Evolutionary conservation across 1,284 basidiomycete genomes (phyloP), one percentile per base, ranked within the genome.

Genomic region (Kalmanozyma brasiliensis): DNA sequence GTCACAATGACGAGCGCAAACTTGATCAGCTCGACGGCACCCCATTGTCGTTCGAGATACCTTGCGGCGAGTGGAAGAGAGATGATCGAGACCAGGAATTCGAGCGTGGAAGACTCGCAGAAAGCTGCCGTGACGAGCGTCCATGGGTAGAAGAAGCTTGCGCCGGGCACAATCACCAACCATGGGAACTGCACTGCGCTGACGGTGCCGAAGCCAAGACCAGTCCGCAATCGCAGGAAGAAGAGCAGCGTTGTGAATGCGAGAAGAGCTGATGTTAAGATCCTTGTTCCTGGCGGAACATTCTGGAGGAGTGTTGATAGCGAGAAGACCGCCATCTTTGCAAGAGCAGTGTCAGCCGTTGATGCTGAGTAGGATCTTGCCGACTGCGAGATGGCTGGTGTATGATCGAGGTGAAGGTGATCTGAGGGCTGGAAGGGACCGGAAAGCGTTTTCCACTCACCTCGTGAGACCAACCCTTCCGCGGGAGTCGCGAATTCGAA

Each of bases 11-110:
- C 88, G 10, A 87, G 85, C 49, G 92, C 89, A 82, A 98, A 98
- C 81, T 93, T 91, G 73, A 91, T 77, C 4, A 90, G 89, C 82
- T 98, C 95, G 20, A 89, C 78, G 20, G 89, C 86, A 32, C 95
- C 94, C 94, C 94, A 98, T 62, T 98, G 85, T 42, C 93, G 86
- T 82, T 98, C 95, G 53, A 98, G 85, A 81, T 98, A 98, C 67
- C 91, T 88, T 43, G 93, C 86, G 22, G 91, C 90, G 9, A 93
- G 86, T 32, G 92, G 91, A 11, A 98, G 86, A 37, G 90, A 87
- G 47, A 94, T 82, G 51, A 93, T 84, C 3, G 93, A 89, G 56
- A 90, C 85, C 56, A 91, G 76, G 60, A 97, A 87, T 93, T 95
- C 93, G 68, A 92, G 83, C 56, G 94, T 76, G 58, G 87, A 90